Conservation (phyloP, 164 flowering plant genomes). For the Piper betle region DNA sequence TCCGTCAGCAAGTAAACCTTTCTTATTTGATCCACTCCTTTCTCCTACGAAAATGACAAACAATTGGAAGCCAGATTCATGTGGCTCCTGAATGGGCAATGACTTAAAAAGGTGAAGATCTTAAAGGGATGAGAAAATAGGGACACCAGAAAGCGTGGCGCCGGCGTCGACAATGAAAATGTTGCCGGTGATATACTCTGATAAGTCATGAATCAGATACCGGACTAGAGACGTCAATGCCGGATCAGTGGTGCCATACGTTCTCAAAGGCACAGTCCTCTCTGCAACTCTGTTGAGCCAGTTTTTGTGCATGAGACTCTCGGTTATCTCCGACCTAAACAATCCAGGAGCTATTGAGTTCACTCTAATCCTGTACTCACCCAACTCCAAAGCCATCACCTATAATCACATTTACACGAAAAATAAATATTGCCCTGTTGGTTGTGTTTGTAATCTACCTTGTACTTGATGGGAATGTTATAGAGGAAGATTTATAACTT, state of each 20-base stretch:
- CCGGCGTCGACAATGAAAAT: too few species aligned
- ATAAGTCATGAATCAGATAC: too few species aligned
- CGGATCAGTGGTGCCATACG: constrained; percentile 21
- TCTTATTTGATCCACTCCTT: too few species aligned
- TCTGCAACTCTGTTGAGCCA: constrained; percentile 27
- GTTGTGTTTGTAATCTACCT: too few species aligned
- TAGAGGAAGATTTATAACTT: neutral
- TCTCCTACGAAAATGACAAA: too few species aligned
- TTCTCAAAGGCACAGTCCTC: constrained; percentile 25
- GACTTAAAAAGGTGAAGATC: too few species aligned
- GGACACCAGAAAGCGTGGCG: too few species aligned
- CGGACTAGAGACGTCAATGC: constrained; percentile 11
- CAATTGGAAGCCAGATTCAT: too few species aligned
- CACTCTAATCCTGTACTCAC: constrained; percentile 23
- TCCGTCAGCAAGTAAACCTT: too few species aligned
- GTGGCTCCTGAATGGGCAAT: too few species aligned
- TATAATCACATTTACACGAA: constrained; percentile 3
- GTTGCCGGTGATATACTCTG: too few species aligned
- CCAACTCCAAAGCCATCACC: constrained; percentile 35
- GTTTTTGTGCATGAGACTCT: constrained; percentile 21
- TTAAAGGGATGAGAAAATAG: constrained; percentile 24
- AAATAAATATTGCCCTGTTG: neutral
- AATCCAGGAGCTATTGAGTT: constrained; percentile 30
- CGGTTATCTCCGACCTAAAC: constrained; percentile 32
- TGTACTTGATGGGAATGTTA: neutral